Base-by-base conservation (phyloP, 2,329 filamentous ascomycete species). In the Fusarium solani-melongenae region DNA sequence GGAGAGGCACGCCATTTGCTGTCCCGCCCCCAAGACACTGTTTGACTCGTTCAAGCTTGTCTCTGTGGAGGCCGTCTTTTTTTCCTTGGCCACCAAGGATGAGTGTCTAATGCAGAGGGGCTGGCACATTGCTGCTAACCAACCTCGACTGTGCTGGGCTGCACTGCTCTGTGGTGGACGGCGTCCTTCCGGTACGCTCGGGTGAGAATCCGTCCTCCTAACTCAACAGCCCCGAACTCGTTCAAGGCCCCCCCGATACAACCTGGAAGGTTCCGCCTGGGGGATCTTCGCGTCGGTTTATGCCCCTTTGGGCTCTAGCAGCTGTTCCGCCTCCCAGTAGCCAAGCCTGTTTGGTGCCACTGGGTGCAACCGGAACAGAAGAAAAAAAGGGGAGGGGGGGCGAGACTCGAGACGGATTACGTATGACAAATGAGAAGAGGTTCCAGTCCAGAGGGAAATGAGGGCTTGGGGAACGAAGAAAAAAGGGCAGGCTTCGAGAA, bases 291-390 rank as follows among this genome's bases (percentile, higher is more conserved):
- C 62, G 55, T 46, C 51, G 62, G 27, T 46, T 69, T 60, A 72
- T 74, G 44, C 71, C 69, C 51, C 22, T 66, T 74, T 56, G 4
- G 58, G 71, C 27, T 36, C 27, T 72, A 72, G 71, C 33, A 41
- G 46, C 24, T 59, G 20, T 51, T 51, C 55, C 36, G 57, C 36
- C 62, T 68, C 60, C 46, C n/a, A 68, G 15, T 65, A 62, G 68
- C 55, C 71, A 69, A 72, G 62, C 51, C 44, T 34, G 31, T 46
- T 66, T 51, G 24, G 72, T 38, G 34, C 65, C 59, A 62, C 66
- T 62, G 53, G 39, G 51, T 63, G 60, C 46, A 73, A 17, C 66
- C 65, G 72, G 61, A 44, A 36, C 55, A 63, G 57, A 67, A 61
- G 70, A 62, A 64, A 14, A 31, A 51, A 53, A 31, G 7, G 17